Conservation (phyloP, 306 rosid genomes). For the Acacia melanoxylon region DNA sequence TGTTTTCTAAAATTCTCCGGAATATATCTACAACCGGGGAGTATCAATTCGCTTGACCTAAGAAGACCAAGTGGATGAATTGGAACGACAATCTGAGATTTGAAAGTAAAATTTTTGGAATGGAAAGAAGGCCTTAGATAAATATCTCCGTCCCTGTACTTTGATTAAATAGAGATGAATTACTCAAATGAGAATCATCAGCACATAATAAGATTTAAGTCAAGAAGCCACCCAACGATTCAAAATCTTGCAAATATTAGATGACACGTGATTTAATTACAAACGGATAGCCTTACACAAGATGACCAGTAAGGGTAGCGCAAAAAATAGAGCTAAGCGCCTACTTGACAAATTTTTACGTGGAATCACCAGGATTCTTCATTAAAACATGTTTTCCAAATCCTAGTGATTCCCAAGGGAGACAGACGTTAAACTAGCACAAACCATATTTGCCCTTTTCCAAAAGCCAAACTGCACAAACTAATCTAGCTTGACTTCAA, state of each 20-base stretch:
- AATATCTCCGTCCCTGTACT: background rate
- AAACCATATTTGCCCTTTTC: background rate
- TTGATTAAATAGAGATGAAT: background rate
- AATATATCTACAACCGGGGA: too few relatives aligned
- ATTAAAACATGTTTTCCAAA: slow-evolving; percentile 72
- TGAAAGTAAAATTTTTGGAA: background rate
- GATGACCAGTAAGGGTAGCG: background rate
- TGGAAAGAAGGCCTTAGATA: background rate
- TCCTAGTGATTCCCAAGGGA: slow-evolving; percentile 40
- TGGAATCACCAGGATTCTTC: slow-evolving; percentile 48
- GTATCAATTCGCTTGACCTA: background rate
- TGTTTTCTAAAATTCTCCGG: too few relatives aligned
- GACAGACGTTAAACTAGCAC: slow-evolving; percentile 21
- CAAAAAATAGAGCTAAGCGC: background rate
- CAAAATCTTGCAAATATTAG: background rate
- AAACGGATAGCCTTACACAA: slow-evolving; percentile 23
- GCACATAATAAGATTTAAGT: background rate
- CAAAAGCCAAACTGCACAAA: slow-evolving; percentile 9
- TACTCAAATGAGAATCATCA: background rate
- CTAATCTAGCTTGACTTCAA: slow-evolving; percentile 36
- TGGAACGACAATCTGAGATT: background rate
- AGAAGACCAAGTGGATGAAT: background rate
- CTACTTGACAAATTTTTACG: slow-evolving; percentile 33
- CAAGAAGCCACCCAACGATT: background rate
- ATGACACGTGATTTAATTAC: slow-evolving; percentile 25